Conservation (phyloP, 2,329 filamentous ascomycete genomes). For the Aspergillus sp. region DNA sequence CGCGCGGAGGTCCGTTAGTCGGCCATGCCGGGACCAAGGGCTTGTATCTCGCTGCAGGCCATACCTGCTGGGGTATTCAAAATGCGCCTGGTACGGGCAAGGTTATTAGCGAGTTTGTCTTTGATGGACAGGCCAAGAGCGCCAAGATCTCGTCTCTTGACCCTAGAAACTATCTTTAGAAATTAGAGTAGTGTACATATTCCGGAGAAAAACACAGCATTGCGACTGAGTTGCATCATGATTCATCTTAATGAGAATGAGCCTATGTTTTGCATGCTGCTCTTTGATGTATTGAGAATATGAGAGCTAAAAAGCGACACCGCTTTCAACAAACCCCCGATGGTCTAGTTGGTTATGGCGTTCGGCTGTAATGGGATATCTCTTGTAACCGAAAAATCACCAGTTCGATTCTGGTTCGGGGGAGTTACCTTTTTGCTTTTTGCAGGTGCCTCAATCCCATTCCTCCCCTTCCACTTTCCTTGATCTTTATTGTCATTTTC, state of each 20-base stretch:
- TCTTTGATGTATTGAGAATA: no score
- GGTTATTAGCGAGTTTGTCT: constrained; percentile 74
- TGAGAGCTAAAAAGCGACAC: no score
- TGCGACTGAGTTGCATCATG: not conserved
- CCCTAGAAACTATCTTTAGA: constrained; percentile 57
- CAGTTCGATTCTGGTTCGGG: not conserved
- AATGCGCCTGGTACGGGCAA: constrained; percentile 87
- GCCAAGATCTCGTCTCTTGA: constrained; percentile 67
- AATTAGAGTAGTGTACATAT: constrained; percentile 5
- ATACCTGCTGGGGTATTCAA: constrained; percentile 98
- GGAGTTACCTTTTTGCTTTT: not conserved
- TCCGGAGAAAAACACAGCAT: not conserved
- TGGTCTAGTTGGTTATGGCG: not conserved
- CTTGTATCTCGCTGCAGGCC: constrained; percentile 78
- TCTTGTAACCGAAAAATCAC: not conserved
- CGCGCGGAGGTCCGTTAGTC: constrained; percentile 69
- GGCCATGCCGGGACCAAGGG: constrained; percentile 73
- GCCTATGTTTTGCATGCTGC: no score
- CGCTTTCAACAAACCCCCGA: not conserved
- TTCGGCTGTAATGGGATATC: not conserved
- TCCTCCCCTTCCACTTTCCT: no score
- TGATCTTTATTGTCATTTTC: no score
- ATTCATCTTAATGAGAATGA: no score
- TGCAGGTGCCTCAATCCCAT: no score
- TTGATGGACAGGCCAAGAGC: constrained; percentile 69